Conservation (phyloP, 176 grass and related monocot genomes). For the Bonia amplexicaulis region DNA sequence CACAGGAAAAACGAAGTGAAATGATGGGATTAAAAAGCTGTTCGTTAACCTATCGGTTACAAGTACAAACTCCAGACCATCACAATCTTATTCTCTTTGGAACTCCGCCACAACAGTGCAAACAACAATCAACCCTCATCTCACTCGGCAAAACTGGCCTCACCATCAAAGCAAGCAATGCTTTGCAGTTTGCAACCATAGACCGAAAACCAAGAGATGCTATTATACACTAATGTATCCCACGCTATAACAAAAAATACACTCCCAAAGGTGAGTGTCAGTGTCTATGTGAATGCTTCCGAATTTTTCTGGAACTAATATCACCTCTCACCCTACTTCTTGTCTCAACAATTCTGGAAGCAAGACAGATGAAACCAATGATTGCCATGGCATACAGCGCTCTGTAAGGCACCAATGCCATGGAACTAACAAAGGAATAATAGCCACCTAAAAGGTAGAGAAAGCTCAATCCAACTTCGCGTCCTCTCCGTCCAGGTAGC, state of each 20-base stretch:
- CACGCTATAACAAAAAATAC: neutral
- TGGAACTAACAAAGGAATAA: constrained; percentile 61
- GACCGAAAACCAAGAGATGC: neutral
- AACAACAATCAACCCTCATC: neutral
- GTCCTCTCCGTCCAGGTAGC: constrained; percentile 36
- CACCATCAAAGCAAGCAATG: neutral
- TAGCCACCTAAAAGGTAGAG: constrained; percentile 77
- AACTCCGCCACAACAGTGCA: neutral
- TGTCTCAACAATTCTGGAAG: constrained; percentile 53
- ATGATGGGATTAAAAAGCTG: neutral
- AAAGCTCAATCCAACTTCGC: constrained; percentile 63
- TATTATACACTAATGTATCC: neutral
- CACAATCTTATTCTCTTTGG: neutral
- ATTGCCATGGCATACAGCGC: constrained; percentile 62
- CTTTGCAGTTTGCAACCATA: neutral
- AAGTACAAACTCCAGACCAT: neutral
- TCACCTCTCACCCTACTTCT: constrained; percentile 56
- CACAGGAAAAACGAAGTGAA: neutral
- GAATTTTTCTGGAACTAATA: constrained; percentile 49
- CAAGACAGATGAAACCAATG: constrained; percentile 64
- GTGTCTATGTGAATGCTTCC: constrained; percentile 84
- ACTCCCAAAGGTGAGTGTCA: constrained; percentile 25
- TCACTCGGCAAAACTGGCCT: constrained; percentile 1
- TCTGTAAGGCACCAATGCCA: constrained; percentile 69
- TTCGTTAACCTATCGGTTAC: neutral